Conservation (phyloP, 441 rosid species). For the Pelargonium cotyledonis region DNA sequence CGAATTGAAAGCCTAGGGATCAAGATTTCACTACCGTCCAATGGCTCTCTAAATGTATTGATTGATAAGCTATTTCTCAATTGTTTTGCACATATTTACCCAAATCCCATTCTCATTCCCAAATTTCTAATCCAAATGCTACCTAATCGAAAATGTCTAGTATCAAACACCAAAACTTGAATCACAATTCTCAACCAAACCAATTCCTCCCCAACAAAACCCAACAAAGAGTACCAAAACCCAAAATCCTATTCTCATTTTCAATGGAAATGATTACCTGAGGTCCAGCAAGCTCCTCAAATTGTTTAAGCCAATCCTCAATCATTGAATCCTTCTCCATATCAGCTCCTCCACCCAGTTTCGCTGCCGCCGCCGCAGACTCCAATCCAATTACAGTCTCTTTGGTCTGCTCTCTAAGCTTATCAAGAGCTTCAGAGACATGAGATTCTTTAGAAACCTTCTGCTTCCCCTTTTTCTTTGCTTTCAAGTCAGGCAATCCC, state of each 20-base stretch:
- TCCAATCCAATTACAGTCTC: conserved; percentile 81
- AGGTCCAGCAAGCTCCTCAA: conserved; percentile 75
- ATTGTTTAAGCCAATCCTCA: conserved; percentile 93
- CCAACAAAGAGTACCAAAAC: no score
- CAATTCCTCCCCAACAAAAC: no score
- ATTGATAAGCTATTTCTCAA: no score
- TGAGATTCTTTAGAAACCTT: conserved; percentile 58
- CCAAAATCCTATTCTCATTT: no score
- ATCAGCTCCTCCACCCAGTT: conserved; percentile 35
- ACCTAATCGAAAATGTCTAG: no score
- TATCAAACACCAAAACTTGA: no score
- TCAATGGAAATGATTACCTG: conserved; percentile 36
- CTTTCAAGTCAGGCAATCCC: conserved; percentile 85
- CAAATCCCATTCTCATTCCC: no score
- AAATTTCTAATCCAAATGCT: no score
- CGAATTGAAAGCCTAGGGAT: no score
- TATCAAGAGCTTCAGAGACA: conserved; percentile 75
- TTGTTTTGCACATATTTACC: no score
- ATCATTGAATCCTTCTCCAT: conserved; percentile 50
- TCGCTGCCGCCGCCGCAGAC: conserved; percentile 36
- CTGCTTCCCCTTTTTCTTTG: conserved; percentile 71
- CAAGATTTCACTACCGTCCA: no score
- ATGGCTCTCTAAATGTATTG: no score
- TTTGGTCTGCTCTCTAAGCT: conserved; percentile 76
- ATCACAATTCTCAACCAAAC: background rate